A percentile compares a stretch with the other conserved stretches of the same genome.
These are phyloP conservation scores for Brassica juncea DNA, from an alignment of 345 rosid genomes.

Conservation along the genomic window DNA sequence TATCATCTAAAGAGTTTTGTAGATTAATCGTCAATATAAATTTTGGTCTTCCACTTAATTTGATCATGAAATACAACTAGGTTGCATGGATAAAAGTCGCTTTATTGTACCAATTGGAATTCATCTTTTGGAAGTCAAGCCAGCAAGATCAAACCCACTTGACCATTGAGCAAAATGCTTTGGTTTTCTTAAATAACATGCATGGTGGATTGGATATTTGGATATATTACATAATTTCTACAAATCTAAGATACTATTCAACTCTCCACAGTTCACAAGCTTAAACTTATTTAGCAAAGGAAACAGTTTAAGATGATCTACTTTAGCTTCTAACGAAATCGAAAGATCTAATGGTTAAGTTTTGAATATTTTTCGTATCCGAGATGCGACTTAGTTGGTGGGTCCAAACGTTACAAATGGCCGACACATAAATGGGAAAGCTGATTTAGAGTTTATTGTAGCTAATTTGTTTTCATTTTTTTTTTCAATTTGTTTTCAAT, in stretches of 20 bases:
- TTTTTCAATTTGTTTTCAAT: not conserved
- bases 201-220: not conserved
- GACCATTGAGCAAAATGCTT: not conserved
- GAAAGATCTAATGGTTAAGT: not conserved
- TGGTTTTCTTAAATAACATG: not conserved
- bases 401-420: constrained; percentile 27
- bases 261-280: not conserved
- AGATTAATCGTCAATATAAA: constrained; percentile 14
- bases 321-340: not conserved
- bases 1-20: constrained; percentile 9
- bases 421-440: constrained; percentile 23
- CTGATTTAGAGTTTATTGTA: constrained; percentile 3
- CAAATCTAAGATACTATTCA: not conserved
- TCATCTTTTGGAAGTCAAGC: constrained; percentile 21
- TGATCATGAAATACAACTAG: constrained; percentile 22
- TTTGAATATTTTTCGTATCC: constrained; percentile 10
- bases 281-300: not conserved
- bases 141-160: constrained; percentile 28
- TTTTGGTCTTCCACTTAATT: constrained; percentile 31
- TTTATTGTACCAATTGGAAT: constrained; percentile 16
- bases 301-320: not conserved
- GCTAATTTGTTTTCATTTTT: not conserved
- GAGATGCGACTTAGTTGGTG: constrained; percentile 3
- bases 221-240: not conserved
- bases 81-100: constrained; percentile 30